Conservation (phyloP, 768 basidiomycete genomes). For the Flagelloscypha sp. region DNA sequence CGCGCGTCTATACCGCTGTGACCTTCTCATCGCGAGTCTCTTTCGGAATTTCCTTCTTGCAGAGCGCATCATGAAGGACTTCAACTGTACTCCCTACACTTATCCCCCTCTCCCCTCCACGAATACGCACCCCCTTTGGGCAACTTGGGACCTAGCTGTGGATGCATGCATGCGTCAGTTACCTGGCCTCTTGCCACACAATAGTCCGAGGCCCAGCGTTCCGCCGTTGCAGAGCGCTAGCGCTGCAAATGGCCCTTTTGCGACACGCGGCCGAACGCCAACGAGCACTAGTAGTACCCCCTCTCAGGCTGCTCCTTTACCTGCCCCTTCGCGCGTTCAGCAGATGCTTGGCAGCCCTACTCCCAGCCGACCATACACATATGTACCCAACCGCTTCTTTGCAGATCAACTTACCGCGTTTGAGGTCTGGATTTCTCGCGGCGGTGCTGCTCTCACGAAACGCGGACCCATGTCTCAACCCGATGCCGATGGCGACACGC, state of each 20-base stretch:
- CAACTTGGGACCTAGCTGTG: slow-evolving; percentile 95
- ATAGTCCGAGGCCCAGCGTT: slow-evolving; percentile 8
- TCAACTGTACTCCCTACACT: slow-evolving; percentile 94
- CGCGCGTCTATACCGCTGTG: slow-evolving; percentile 88
- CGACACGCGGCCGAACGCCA: background rate
- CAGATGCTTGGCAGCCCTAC: slow-evolving; percentile 29
- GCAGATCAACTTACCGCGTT: slow-evolving; percentile 95
- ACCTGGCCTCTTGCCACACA: slow-evolving; percentile 62
- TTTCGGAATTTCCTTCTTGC: slow-evolving; percentile 97
- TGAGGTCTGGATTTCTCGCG: slow-evolving; percentile 95
- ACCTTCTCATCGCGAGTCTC: slow-evolving; percentile 89
- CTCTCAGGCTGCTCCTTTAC: slow-evolving; percentile 6
- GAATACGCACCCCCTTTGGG: slow-evolving; percentile 96
- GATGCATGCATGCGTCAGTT: slow-evolving; percentile 90
- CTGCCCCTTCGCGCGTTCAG: slow-evolving; percentile 19
- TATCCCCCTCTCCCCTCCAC: slow-evolving; percentile 87
- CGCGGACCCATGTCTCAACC: slow-evolving; percentile 71
- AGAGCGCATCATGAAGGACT: slow-evolving; percentile 95
- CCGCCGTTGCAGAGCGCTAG: slow-evolving; percentile 16
- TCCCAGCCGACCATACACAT: slow-evolving; percentile 54
- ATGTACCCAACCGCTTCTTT: slow-evolving; percentile 87
- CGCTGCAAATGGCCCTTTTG: too few relatives aligned
- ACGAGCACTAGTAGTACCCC: background rate
- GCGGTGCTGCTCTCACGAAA: slow-evolving; percentile 76
- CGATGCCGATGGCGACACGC: slow-evolving; percentile 30